These are phyloP conservation scores for Hagleromyces aurorensis DNA, from an alignment of 805 yeast genomes.

Conservation along the genomic window DNA sequence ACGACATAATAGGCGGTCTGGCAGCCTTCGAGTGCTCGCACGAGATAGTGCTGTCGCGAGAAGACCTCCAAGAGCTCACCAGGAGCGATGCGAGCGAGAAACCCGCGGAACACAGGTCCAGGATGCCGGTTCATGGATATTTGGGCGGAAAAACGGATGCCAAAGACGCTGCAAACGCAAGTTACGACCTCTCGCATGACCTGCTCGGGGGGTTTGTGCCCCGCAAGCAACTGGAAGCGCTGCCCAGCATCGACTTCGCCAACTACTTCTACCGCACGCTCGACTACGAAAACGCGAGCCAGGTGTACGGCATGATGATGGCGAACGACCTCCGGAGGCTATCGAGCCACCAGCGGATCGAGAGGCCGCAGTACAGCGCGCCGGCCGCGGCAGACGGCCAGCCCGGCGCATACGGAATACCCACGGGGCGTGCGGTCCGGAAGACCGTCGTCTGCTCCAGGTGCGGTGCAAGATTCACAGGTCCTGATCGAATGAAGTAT, in stretches of 20 bases:
- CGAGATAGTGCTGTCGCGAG: slow-evolving; percentile 18
- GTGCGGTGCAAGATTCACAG: slow-evolving; percentile 21
- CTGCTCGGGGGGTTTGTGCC: slow-evolving; percentile 31
- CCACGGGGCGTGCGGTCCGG: slow-evolving; percentile 10
- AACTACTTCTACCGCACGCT: slow-evolving; percentile 26
- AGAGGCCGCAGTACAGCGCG: background rate
- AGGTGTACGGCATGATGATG: slow-evolving; percentile 19
- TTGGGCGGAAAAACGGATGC: slow-evolving; percentile 25
- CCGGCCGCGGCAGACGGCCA: background rate
- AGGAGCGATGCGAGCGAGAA: slow-evolving; percentile 22
- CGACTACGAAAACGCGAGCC: slow-evolving; percentile 26
- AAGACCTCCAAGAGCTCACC: slow-evolving; percentile 23
- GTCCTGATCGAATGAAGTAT: slow-evolving; percentile 17
- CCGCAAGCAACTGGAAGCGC: slow-evolving; percentile 24
- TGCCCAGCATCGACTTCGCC: slow-evolving; percentile 30
- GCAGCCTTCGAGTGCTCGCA: slow-evolving; percentile 27
- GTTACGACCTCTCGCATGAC: slow-evolving; percentile 26
- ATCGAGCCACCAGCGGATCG: slow-evolving; percentile 4
- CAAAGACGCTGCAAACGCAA: slow-evolving; percentile 19
- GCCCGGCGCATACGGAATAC: slow-evolving; percentile 1
- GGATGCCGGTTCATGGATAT: slow-evolving; percentile 26
- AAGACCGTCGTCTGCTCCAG: slow-evolving; percentile 24
- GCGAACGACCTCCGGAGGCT: slow-evolving; percentile 10
- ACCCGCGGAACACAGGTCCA: slow-evolving; percentile 13
- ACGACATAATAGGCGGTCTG: slow-evolving; percentile 27